Evolutionary conservation across 306 rosid species (phyloP), one percentile per base, ranked within the genome.

Genomic region (Casuarina cunninghamiana): DNA sequence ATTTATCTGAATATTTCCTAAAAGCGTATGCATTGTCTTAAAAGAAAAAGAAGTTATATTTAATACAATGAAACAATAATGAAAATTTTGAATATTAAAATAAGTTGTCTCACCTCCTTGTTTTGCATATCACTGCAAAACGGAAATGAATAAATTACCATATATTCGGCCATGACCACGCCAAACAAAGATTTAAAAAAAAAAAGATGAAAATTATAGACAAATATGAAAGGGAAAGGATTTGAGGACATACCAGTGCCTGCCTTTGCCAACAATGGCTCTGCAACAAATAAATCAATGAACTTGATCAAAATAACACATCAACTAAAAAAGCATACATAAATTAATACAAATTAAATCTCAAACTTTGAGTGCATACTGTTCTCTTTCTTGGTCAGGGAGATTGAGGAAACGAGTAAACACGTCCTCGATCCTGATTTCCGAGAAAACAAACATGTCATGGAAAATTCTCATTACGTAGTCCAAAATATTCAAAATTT

Each of bases 401-500:
- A 93, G 90, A 83, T 91, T 90, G 62, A 93, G 87, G 78, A 81
- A 93, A 48, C 97, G 98, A 61, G 90, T 88, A 32, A 93, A 84
- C 42, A 93, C 98, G 69, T 93, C 98, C 70, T 93, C 98, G 39
- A 93, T 91, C 88, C 98, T 93, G 89, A 70, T 58, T 45, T 82
- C 6, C 69, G 80, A 77, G 19, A 69, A 12, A 76, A 51, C 4
- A 74, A 41, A 15, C 39, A 13, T 3, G 39, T 55, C 51, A 72
- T 53, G 26, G 42, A 17, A 3, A 0, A n/a, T 66, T 26, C 6
- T 41, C 42, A 3, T 16, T 16, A 37, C 2, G 10, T 37, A 62
- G 16, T 5, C 8, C n/a, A 4, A 3, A 13, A 53, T 26, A 4
- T 16, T 53, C 57, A 53, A 53, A 53, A 46, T 6, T 5, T 26